Evolutionary conservation across 2,329 filamentous ascomycete genomes (phyloP).

Genomic region (Aspergillus ustus): DNA sequence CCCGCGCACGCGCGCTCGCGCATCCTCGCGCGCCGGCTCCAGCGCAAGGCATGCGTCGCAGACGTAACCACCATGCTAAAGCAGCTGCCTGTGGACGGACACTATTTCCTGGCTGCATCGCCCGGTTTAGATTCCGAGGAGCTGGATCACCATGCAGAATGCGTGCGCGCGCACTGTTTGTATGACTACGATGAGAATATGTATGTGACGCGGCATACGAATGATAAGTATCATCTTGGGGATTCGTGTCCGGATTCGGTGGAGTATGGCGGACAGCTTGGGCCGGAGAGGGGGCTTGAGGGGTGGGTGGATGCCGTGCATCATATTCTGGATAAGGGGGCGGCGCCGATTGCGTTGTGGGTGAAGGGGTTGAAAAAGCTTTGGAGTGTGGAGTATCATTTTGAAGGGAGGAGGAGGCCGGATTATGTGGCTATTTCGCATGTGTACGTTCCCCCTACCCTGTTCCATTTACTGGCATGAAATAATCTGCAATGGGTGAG

Average conservation of each 20-base stretch:
- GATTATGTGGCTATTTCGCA: constrained; percentile 27
- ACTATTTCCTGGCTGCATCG: constrained; percentile 21
- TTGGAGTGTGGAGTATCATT: constrained; percentile 21
- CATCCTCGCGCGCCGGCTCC: constrained; percentile 14
- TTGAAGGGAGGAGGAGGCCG: constrained; percentile 6
- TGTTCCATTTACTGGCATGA: background rate
- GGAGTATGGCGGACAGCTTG: constrained; percentile 18
- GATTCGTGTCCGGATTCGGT: constrained; percentile 4
- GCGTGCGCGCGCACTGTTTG: constrained; percentile 13
- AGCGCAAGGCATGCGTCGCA: constrained; percentile 19
- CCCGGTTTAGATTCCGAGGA: constrained; percentile 7
- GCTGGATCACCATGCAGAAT: constrained; percentile 21
- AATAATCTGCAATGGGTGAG: too few species aligned
- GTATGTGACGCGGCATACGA: constrained; percentile 16
- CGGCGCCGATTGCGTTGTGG: constrained; percentile 23
- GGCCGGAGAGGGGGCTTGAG: constrained; percentile 17
- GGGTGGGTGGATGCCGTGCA: constrained; percentile 20
- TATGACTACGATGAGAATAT: constrained; percentile 17
- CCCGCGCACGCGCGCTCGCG: constrained; percentile 11
- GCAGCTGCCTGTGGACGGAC: constrained; percentile 21
- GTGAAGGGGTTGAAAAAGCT: constrained; percentile 12
- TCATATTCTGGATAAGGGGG: constrained; percentile 17
- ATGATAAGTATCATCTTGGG: constrained; percentile 8
- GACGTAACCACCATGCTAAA: constrained; percentile 20
- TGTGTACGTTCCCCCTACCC: constrained; percentile 16